phyloP scores from a whole-genome alignment of 345 rosid species.

The Psidium guajava region DNA sequence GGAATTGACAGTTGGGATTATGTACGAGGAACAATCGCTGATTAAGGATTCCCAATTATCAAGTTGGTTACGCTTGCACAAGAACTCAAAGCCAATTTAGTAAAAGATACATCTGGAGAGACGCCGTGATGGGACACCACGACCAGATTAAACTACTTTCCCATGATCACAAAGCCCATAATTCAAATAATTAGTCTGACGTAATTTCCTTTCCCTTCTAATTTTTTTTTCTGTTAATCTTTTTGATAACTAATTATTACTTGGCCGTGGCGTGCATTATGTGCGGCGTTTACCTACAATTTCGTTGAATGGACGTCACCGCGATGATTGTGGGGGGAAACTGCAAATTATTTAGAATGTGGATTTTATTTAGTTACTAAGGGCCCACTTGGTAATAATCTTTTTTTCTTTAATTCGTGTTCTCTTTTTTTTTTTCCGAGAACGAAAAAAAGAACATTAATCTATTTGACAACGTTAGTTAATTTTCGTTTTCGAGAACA shows the following conservation, averaged over 20 bases:
- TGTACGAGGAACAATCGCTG: neutral
- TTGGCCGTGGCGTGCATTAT: neutral
- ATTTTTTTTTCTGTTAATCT: neutral
- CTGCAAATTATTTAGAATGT: neutral
- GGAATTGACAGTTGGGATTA: neutral
- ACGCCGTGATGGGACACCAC: neutral
- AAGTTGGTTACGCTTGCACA: neutral
- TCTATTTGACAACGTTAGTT: no score
- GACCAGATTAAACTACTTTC: neutral
- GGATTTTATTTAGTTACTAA: neutral
- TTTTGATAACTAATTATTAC: neutral
- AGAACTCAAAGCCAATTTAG: neutral
- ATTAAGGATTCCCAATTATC: neutral
- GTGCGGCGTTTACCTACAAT: neutral
- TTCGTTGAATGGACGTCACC: neutral
- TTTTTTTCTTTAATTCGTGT: no score
- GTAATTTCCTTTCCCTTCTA: neutral
- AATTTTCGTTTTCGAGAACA: no score
- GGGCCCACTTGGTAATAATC: no score
- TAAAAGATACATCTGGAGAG: rapidly evolving
- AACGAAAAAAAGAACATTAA: no score
- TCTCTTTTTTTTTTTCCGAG: no score
- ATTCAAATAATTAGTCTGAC: neutral
- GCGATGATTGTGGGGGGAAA: neutral
- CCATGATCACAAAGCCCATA: neutral